Percentiles rank a stretch among this genome's conserved stretches.
Evolutionary conservation across 257 asterid genomes (phyloP).

Genomic region (Prunella vulgaris): DNA sequence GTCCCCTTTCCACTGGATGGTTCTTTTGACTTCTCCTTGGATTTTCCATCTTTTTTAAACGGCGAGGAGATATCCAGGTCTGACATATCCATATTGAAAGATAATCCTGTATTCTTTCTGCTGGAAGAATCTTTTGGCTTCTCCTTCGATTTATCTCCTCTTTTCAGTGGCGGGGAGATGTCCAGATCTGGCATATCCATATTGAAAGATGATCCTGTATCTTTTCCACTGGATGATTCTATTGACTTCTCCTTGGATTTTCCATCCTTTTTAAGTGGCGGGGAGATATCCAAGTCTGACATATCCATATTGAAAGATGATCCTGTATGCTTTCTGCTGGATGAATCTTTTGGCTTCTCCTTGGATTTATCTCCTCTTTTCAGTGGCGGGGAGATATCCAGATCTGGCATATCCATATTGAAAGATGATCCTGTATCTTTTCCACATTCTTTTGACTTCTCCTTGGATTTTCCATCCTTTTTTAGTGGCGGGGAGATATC

Average conservation of each 20-base stretch:
- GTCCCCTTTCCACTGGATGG: conserved; percentile 44
- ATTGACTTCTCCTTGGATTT: conserved; percentile 50
- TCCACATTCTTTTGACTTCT: conserved; percentile 41
- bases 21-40: conserved; percentile 48
- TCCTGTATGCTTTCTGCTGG: conserved; percentile 42
- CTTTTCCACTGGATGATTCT: conserved; percentile 43
- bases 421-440: conserved; percentile 59
- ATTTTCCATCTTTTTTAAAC: conserved; percentile 46
- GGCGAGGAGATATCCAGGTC: conserved; percentile 78
- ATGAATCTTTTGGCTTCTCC: conserved; percentile 48
- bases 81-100: conserved; percentile 58
- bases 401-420: conserved; percentile 75
- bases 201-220: conserved; percentile 61
- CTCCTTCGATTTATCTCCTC: conserved; percentile 51
- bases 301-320: conserved; percentile 75
- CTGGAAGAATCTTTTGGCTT: conserved; percentile 41
- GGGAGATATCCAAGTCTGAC: conserved; percentile 74
- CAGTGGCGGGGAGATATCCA: conserved; percentile 68
- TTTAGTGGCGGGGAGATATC: conserved; percentile 68
- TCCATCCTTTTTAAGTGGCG: conserved; percentile 51
- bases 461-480: conserved; percentile 51
- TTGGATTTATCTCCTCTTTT: conserved; percentile 48
- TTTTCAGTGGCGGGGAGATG: conserved; percentile 61
- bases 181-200: conserved; percentile 82
- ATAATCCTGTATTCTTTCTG: conserved; percentile 46